phyloP scores from a whole-genome alignment of 202 grass and related monocot genomes.

The Elaeis oleifera region DNA sequence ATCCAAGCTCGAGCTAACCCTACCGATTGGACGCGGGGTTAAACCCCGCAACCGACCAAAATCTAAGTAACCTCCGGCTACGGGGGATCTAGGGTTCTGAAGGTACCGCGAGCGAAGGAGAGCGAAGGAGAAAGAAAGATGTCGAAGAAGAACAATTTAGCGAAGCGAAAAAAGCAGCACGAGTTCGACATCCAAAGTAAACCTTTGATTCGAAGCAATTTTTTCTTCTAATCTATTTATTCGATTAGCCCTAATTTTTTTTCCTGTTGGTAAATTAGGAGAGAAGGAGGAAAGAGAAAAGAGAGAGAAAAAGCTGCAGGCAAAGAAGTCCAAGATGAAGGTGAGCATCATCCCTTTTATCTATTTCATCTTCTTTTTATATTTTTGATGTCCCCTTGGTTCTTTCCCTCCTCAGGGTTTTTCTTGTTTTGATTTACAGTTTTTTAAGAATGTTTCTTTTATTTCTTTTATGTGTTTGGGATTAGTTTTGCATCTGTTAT shows the following conservation, averaged over 20 bases:
- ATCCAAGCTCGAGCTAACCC: too few species aligned
- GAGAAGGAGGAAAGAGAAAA: slow-evolving; percentile 74
- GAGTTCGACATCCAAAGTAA: slow-evolving; percentile 80
- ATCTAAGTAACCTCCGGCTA: too few species aligned
- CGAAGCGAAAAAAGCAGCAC: slow-evolving; percentile 68
- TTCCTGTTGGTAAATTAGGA: slow-evolving; percentile 24
- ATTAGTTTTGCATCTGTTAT: too few species aligned
- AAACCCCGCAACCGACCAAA: too few species aligned
- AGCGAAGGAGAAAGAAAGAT: slow-evolving; percentile 13
- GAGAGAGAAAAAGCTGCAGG: slow-evolving; percentile 64
- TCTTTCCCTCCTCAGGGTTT: too few species aligned
- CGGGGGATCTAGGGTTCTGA: too few species aligned
- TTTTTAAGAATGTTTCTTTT: too few species aligned
- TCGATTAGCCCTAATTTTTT: background rate
- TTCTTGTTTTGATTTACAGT: too few species aligned
- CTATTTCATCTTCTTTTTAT: background rate
- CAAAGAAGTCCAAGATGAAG: slow-evolving; percentile 89
- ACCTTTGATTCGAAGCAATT: background rate
- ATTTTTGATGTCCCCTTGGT: too few species aligned
- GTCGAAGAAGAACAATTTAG: slow-evolving; percentile 98
- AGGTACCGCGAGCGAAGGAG: background rate
- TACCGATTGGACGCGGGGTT: too few species aligned
- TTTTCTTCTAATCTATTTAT: background rate
- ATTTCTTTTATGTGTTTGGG: too few species aligned
- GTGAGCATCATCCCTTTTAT: slow-evolving; percentile 14